Conservation (phyloP, 2,329 filamentous ascomycete genomes). For the Paecilomyces sp. region DNA sequence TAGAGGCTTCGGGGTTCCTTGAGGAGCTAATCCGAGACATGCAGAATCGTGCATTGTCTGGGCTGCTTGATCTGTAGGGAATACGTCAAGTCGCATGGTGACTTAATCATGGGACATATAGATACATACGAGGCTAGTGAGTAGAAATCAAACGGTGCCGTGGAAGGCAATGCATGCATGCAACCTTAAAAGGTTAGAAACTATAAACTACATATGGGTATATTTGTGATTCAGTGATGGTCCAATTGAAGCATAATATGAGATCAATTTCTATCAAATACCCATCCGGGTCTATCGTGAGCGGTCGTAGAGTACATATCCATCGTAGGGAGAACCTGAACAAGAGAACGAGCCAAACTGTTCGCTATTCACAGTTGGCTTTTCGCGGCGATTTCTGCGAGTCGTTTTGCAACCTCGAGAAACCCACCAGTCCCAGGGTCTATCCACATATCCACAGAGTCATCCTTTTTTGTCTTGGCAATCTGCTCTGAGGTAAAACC, state of each 20-base stretch:
- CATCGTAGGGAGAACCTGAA: not conserved
- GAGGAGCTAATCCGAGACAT: not conserved
- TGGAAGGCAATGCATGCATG: not conserved
- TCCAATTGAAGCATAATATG: too few species aligned
- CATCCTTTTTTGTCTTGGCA: slow-evolving; percentile 43
- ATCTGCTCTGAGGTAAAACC: slow-evolving; percentile 46
- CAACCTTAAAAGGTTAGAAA: not conserved
- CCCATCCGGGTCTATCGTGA: not conserved
- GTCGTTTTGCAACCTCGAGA: slow-evolving; percentile 14
- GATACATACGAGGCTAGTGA: not conserved
- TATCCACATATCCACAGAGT: slow-evolving; percentile 56
- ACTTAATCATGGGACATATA: not conserved
- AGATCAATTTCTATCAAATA: too few species aligned
- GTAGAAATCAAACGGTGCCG: not conserved
- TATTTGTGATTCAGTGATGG: too few species aligned
- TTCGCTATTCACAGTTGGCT: not conserved
- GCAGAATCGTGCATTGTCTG: not conserved
- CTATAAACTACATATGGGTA: not conserved
- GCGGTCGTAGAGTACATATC: not conserved
- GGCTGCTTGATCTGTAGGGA: not conserved
- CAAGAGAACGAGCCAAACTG: not conserved
- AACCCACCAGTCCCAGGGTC: slow-evolving; percentile 41
- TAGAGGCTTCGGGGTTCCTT: too few species aligned
- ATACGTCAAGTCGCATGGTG: not conserved
- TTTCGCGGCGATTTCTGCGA: not conserved